Evolutionary conservation across 1,284 basidiomycete genomes (phyloP).

Genomic region (Ustilago crameri): DNA sequence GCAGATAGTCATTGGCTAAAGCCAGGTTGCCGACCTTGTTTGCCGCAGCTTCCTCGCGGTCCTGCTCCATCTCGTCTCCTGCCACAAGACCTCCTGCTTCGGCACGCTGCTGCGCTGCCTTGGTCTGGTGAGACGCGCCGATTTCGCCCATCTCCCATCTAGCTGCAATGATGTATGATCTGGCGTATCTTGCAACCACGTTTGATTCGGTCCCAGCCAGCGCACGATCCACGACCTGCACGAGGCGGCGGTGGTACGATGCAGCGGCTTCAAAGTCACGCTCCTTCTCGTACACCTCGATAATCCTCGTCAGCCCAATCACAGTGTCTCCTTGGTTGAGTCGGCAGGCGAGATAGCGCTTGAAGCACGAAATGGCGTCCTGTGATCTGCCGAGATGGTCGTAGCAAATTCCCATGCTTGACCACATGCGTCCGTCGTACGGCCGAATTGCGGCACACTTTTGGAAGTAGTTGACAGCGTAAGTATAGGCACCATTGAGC

Average conservation of each 20-base stretch:
- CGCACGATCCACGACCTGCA: slow-evolving; percentile 57
- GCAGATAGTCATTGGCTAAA: slow-evolving; percentile 62
- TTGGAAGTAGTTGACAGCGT: slow-evolving; percentile 96
- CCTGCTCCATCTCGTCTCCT: slow-evolving; percentile 31
- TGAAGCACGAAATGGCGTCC: slow-evolving; percentile 63
- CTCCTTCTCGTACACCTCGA: slow-evolving; percentile 61
- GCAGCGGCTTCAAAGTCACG: slow-evolving; percentile 52
- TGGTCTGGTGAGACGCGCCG: slow-evolving; percentile 12
- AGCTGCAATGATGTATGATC: slow-evolving; percentile 62
- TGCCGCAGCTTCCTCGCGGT: slow-evolving; percentile 6
- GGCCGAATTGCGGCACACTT: slow-evolving; percentile 91
- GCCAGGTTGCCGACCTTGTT: slow-evolving; percentile 51
- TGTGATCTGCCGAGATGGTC: slow-evolving; percentile 76
- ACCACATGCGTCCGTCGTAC: slow-evolving; percentile 96
- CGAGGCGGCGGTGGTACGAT: slow-evolving; percentile 62
- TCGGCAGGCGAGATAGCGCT: slow-evolving; percentile 63
- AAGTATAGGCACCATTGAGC: slow-evolving; percentile 93
- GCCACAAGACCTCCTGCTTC: slow-evolving; percentile 7
- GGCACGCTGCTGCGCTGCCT: slow-evolving; percentile 22
- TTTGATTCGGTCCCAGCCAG: slow-evolving; percentile 50
- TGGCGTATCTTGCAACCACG: slow-evolving; percentile 54
- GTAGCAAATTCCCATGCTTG: slow-evolving; percentile 91
- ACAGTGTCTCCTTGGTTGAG: slow-evolving; percentile 61
- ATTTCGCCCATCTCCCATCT: slow-evolving; percentile 66
- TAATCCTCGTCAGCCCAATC: slow-evolving; percentile 57